Evolutionary conservation across 352 stramenopile species (phyloP).

Genomic region (Pythium dissimile): DNA sequence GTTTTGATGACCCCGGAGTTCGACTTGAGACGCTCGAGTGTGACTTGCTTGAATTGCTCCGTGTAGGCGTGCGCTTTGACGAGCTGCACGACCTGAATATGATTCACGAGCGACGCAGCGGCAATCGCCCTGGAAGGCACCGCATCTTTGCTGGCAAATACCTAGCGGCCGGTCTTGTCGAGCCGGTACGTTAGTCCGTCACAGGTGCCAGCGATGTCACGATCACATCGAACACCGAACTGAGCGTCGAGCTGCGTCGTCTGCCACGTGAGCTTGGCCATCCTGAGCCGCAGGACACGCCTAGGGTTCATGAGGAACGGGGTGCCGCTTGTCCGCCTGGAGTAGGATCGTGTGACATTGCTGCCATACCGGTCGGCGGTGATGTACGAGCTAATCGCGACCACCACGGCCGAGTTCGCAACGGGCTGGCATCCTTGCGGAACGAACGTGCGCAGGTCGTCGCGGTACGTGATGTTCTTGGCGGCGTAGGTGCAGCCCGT

Average conservation of each 20-base stretch:
- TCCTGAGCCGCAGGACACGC: neutral
- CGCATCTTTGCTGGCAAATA: conserved; percentile 21
- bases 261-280: conserved; percentile 10
- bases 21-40: conserved; percentile 1
- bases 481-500: conserved; percentile 28
- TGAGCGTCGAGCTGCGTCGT: neutral
- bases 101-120: neutral
- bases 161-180: neutral
- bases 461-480: conserved; percentile 28
- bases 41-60: neutral
- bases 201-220: neutral
- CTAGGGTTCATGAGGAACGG: conserved; percentile 3
- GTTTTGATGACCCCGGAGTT: neutral
- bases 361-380: conserved; percentile 30
- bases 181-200: conserved; percentile 9
- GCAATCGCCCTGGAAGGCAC: neutral
- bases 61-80: conserved; percentile 3
- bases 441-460: conserved; percentile 38
- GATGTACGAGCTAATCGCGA: conserved; percentile 40
- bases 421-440: conserved; percentile 23
- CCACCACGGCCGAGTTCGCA: conserved; percentile 26
- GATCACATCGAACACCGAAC: neutral
- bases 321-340: neutral
- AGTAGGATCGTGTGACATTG: conserved; percentile 12
- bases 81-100: conserved; percentile 9